These are phyloP conservation scores for Fraxinus sp. DNA, from an alignment of 305 asterid species.

Conservation along the genomic window DNA sequence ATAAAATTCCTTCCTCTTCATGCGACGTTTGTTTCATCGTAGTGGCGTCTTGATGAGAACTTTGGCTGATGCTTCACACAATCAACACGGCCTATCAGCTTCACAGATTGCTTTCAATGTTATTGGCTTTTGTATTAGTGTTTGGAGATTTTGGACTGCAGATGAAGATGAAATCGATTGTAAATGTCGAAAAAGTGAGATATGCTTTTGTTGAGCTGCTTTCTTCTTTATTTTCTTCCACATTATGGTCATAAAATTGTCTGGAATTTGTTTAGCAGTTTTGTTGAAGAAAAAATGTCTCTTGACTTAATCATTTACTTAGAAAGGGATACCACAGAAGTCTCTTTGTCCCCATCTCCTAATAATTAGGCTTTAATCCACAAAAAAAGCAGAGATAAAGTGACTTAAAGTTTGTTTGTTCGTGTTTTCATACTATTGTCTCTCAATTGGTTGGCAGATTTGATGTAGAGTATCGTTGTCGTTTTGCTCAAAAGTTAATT, in stretches of 20 bases:
- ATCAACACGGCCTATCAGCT: constrained; percentile 11
- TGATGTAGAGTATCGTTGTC: background rate
- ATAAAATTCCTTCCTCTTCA: background rate
- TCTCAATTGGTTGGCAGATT: background rate
- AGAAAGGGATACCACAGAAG: background rate
- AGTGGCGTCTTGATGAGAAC: constrained; percentile 73
- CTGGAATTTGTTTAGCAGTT: background rate
- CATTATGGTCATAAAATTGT: background rate
- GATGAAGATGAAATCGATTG: background rate
- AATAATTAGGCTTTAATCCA: background rate
- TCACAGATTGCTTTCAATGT: no score
- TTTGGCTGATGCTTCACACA: constrained; percentile 67
- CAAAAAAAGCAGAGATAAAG: background rate
- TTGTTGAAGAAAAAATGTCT: background rate
- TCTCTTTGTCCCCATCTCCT: background rate
- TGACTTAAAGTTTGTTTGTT: background rate
- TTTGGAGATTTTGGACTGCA: background rate
- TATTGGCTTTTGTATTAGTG: no score
- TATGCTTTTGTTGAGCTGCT: background rate
- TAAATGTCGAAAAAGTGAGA: background rate
- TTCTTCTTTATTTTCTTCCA: background rate
- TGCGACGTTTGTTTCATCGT: constrained; percentile 24
- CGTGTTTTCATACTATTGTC: background rate
- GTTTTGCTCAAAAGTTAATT: background rate
- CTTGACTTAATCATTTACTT: background rate